Evolutionary conservation across 2,329 filamentous ascomycete species (phyloP), one percentile per base, ranked within the genome.

Genomic region (Cladobotryum protrusum): DNA sequence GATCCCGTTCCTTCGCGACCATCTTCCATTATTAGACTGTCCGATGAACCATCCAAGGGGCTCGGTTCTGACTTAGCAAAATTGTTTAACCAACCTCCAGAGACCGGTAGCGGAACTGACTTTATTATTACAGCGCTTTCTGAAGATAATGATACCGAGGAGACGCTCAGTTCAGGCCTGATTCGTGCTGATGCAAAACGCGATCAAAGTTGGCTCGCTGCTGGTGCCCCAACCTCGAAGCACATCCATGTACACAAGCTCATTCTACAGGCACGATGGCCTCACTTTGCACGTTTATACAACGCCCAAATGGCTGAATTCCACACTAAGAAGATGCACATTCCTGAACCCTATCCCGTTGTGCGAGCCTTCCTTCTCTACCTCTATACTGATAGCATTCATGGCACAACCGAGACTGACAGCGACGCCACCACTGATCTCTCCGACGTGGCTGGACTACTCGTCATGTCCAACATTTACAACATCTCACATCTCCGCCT

Each of bases 391-490:
- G 93, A 99, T 67, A 92, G 86, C 58, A 96, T 99, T 57, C 75
- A 82, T 56, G 70, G 74, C 39, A 67, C 70, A 5, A 65, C 67
- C 2, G 72, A 76, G 20, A 67, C 72, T n/a, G 72, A 74, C 43
- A 73, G 89, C 43, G 82, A 83, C 52, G 87, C 91, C 34, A 89
- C 93, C 71, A 80, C 81, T 0, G 79, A 85, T 44, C 80, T 96
- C 17, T 82, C 85, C 29, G 91, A 96, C 59, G 90, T 97, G 13
- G 92, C 93, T 0, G 92, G 93, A 8, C 82, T 99, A 67, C 78
- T 99, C 3, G 92, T 99, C 56, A 95, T 99, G 88, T 90, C 90
- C 40, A 96, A 97, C 66, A 88, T 97, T 43, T 99, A 99, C 71
- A 92, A 96, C 63, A 95, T 99, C 72, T 91, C 91, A 1, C 89